Conservation (phyloP, 2,329 filamentous ascomycete genomes). For the Fusarium transvaalense region DNA sequence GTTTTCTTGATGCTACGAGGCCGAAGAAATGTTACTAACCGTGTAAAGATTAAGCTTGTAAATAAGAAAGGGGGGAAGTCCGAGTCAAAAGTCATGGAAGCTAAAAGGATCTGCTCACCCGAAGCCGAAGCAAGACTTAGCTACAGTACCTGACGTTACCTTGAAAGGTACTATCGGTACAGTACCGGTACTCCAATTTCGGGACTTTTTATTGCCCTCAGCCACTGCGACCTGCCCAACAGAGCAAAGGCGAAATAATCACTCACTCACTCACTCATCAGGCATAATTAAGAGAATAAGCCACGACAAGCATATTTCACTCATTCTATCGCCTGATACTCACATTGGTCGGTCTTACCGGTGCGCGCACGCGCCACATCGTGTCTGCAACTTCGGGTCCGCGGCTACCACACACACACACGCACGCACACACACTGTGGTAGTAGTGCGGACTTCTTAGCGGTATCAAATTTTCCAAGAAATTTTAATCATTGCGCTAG, state of each 20-base stretch:
- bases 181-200: conserved; percentile 1
- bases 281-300: background rate
- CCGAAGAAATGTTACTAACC: conserved; percentile 5
- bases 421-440: background rate
- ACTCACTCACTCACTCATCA: background rate
- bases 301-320: background rate
- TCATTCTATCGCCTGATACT: conserved; percentile 18
- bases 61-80: conserved; percentile 8
- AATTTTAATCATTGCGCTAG: conserved; percentile 21
- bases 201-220: background rate
- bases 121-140: background rate
- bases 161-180: background rate
- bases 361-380: conserved; percentile 9
- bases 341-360: conserved; percentile 24
- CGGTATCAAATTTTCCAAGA: conserved; percentile 8
- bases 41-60: conserved; percentile 15
- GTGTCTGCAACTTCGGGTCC: conserved; percentile 30
- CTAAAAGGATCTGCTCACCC: conserved; percentile 32
- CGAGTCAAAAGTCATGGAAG: background rate
- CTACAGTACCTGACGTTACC: background rate
- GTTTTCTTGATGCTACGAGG: background rate
- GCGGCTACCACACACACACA: background rate
- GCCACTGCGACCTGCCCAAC: conserved; percentile 17
- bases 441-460: background rate
- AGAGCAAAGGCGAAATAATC: conserved; percentile 10